phyloP scores from a whole-genome alignment of 2,329 filamentous ascomycete genomes.

The Talaromyces piceae region DNA sequence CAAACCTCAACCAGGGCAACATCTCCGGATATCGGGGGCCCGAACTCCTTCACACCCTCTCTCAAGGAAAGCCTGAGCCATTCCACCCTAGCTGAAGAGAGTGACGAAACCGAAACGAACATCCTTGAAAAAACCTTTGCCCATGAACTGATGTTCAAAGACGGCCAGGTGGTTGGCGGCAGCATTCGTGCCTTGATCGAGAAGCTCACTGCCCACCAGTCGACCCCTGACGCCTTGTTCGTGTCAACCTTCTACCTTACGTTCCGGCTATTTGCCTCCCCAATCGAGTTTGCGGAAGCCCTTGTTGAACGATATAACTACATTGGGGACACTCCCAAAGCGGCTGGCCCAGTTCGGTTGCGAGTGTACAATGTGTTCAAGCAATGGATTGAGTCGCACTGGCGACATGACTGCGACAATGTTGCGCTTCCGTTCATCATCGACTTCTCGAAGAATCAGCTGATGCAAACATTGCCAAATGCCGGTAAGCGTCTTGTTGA shows the following conservation, averaged over 20 bases:
- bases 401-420: constrained; percentile 74
- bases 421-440: constrained; percentile 68
- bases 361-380: constrained; percentile 97
- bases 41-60: constrained; percentile 51
- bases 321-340: constrained; percentile 66
- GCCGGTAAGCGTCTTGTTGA: constrained; percentile 76
- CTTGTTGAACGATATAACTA: constrained; percentile 93
- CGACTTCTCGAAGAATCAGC: constrained; percentile 67
- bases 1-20: constrained; percentile 80
- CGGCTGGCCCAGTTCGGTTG: constrained; percentile 73
- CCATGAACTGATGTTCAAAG: constrained; percentile 89
- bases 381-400: constrained; percentile 93
- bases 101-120: constrained; percentile 70
- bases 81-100: constrained; percentile 62
- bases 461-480: constrained; percentile 61
- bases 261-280: constrained; percentile 85
- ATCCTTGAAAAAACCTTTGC: constrained; percentile 88
- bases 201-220: constrained; percentile 84
- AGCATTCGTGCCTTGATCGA: constrained; percentile 89
- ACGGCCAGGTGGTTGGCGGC: constrained; percentile 88
- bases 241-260: constrained; percentile 94
- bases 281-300: constrained; percentile 66
- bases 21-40: constrained; percentile 62
- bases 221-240: constrained; percentile 84
- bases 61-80: constrained; percentile 62